Percentiles rank a stretch among this genome's conserved stretches.
phyloP scores from a whole-genome alignment of 345 rosid species.

The Eutrema heterophyllum region DNA sequence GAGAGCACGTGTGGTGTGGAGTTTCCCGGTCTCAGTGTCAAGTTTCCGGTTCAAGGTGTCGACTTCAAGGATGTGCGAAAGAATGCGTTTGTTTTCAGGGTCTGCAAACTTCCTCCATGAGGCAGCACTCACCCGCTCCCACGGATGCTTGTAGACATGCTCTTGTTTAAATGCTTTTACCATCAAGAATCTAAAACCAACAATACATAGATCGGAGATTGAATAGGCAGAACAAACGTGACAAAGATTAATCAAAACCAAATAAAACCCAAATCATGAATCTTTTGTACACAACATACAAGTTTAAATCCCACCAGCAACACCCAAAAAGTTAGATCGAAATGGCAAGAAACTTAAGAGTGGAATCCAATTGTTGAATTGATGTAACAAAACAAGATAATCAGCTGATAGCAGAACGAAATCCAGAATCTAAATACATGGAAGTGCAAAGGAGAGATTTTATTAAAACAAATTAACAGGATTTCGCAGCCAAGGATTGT shows the following conservation, averaged over 20 bases:
- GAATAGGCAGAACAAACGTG: background rate
- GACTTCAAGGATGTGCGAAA: slow-evolving; percentile 78
- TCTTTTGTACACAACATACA: background rate
- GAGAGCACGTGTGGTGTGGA: slow-evolving; percentile 80
- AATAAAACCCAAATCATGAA: background rate
- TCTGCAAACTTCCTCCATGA: slow-evolving; percentile 98
- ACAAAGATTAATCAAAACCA: background rate
- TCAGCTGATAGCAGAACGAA: background rate
- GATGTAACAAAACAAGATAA: background rate
- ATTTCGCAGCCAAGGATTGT: background rate
- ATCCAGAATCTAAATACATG: background rate
- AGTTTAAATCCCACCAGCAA: background rate
- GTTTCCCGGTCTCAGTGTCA: slow-evolving; percentile 64
- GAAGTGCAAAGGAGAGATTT: background rate
- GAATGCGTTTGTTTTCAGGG: slow-evolving; percentile 80
- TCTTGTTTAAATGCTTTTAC: slow-evolving; percentile 83
- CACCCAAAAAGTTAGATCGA: background rate
- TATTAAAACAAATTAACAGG: background rate
- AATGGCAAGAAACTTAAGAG: background rate
- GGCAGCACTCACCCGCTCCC: slow-evolving; percentile 97
- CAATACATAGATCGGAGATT: background rate
- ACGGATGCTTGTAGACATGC: slow-evolving; percentile 91
- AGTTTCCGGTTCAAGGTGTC: slow-evolving; percentile 74
- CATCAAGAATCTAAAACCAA: slow-evolving; percentile 36
- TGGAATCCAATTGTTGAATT: background rate